Base-by-base conservation (phyloP, 768 basidiomycete genomes). In the Psilocybe cyanescens region DNA sequence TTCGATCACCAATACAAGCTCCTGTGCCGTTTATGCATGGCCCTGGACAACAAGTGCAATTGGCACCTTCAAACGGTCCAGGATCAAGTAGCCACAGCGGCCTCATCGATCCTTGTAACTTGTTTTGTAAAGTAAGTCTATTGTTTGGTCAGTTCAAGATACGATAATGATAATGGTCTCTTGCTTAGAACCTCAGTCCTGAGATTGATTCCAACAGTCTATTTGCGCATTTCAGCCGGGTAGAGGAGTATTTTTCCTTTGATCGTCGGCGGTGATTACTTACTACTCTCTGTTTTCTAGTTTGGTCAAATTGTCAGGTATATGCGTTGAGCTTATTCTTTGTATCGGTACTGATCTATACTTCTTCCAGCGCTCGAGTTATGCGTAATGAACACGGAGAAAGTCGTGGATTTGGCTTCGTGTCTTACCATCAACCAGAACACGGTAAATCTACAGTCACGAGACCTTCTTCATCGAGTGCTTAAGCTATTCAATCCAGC, bases 271-370 rank as follows among this genome's bases (percentile, higher is more conserved):
- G 30, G 55, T 63, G 63, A 54, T 50, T 44, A 57, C 31, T 68
- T 12, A 73, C 58, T 58, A 63, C 52, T 52, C 55, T 46, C 51
- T 50, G 50, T 30, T 55, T 44, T 62, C 14, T 66, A 94, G 90
- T 97, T 88, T 72, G 95, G 95, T 44, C 87, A 90, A 76, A 95
- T 96, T 64, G 91, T 95, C 64, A 95, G 92, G 88, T 92, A 80
- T 67, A 47, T n/a, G 41, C 11, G 7, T 11, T 19, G 28, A 41
- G 17, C 31, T 39, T 29, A 14, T 52, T 39, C 17, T 53, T 51
- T 49, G n/a, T 17, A 48, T 45, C 33, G 41, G n/a, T 57, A 31
- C 58, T 54, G 8, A 61, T 51, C 31, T 55, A 4, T 55, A 11
- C 8, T 35, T 24, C 7, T 37, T 19, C 8, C 57, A 94, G 93